Percentiles rank a stretch among this genome's conserved stretches.
Evolutionary conservation across 108 stramenopile species (phyloP).

Genomic region (Skeletonema tropicum): DNA sequence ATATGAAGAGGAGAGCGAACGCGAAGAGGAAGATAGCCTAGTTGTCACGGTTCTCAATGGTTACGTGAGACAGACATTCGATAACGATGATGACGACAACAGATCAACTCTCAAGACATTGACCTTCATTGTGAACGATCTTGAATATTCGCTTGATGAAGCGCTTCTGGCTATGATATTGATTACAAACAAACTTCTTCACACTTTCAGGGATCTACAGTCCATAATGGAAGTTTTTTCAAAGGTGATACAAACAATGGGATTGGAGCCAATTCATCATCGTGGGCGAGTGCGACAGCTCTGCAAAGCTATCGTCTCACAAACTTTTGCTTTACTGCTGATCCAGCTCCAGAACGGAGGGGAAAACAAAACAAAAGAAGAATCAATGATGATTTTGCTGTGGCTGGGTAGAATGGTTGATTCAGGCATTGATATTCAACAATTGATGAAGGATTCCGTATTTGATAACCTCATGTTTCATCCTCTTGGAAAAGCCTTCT

Average conservation of each 20-base stretch:
- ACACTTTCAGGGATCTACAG: too few relatives aligned
- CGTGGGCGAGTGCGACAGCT: too few relatives aligned
- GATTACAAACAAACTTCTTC: too few relatives aligned
- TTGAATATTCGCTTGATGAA: slow-evolving; percentile 8
- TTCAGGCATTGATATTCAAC: background rate
- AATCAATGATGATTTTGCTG: background rate
- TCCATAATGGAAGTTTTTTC: too few relatives aligned
- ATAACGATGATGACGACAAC: background rate
- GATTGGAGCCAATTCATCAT: too few relatives aligned
- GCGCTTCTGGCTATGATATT: background rate
- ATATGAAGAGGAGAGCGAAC: background rate
- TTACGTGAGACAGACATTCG: background rate
- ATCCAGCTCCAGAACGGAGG: too few relatives aligned
- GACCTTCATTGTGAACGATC: background rate
- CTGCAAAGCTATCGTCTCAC: too few relatives aligned
- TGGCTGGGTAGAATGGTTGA: background rate
- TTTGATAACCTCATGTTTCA: background rate
- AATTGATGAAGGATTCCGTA: background rate
- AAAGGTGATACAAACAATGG: too few relatives aligned
- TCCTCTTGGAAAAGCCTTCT: background rate
- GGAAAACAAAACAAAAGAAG: too few relatives aligned
- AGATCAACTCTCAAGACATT: background rate
- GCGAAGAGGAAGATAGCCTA: background rate
- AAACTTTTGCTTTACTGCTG: too few relatives aligned
- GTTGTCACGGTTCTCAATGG: background rate